Evolutionary conservation across 768 basidiomycete species (phyloP).

Genomic region (Suillus spraguei): DNA sequence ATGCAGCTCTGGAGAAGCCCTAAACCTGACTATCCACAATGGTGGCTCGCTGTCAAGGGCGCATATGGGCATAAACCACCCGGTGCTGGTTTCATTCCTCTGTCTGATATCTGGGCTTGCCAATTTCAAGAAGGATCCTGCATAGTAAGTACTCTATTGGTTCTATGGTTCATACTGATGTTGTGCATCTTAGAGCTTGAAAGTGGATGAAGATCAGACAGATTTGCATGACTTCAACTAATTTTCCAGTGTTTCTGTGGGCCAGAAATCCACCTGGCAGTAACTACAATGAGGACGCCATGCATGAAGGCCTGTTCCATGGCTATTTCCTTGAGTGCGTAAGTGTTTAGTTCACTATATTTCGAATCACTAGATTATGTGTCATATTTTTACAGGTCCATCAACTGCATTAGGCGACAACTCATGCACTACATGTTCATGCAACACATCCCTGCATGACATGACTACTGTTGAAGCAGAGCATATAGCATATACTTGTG

Average conservation of each 20-base stretch:
- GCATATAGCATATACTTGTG: constrained; percentile 11
- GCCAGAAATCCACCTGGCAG: background rate
- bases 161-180: background rate
- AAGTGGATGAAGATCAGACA: constrained; percentile 1
- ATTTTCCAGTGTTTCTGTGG: constrained; percentile 14
- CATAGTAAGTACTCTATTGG: background rate
- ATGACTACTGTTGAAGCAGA: constrained; percentile 8
- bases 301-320: constrained; percentile 9
- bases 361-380: background rate
- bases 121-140: background rate
- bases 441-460: constrained; percentile 5
- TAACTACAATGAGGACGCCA: background rate
- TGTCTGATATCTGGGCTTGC: background rate
- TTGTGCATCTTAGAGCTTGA: constrained; percentile 2
- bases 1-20: too few relatives aligned
- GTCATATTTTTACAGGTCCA: constrained; percentile 10
- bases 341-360: background rate
- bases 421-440: background rate
- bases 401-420: constrained; percentile 2
- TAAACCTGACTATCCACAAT: too few relatives aligned
- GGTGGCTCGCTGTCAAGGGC: background rate
- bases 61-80: constrained; percentile 14
- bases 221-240: constrained; percentile 1
- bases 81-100: background rate
- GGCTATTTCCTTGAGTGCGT: constrained; percentile 10